phyloP scores from a whole-genome alignment of 495 filamentous ascomycete genomes.

The Xylona heveae region DNA sequence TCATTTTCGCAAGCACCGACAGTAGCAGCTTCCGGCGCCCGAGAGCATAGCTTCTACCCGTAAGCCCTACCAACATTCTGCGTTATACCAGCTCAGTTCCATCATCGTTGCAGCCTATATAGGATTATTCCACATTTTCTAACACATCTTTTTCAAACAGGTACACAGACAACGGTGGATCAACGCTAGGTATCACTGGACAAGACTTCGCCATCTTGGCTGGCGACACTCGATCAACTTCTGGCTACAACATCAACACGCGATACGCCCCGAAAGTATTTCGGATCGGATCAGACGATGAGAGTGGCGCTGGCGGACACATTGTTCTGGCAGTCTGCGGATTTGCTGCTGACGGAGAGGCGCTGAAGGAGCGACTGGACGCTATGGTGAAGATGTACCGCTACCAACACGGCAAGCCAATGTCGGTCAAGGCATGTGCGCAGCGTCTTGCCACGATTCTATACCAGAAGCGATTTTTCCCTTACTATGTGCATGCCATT shows the following conservation, averaged over 20 bases:
- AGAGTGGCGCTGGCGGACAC: slow-evolving; percentile 59
- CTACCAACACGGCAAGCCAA: slow-evolving; percentile 82
- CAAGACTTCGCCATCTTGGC: slow-evolving; percentile 87
- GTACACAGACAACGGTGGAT: slow-evolving; percentile 95
- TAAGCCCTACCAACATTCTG: slow-evolving; percentile 20
- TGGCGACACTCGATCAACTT: slow-evolving; percentile 84
- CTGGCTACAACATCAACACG: slow-evolving; percentile 96
- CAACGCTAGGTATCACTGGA: slow-evolving; percentile 85
- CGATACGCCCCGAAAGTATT: slow-evolving; percentile 87
- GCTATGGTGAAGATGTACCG: slow-evolving; percentile 91
- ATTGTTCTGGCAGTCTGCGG: slow-evolving; percentile 86
- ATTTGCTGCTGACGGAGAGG: slow-evolving; percentile 82
- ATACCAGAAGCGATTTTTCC: slow-evolving; percentile 95
- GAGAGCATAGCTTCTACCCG: slow-evolving; percentile 86
- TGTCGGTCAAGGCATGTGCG: slow-evolving; percentile 82
- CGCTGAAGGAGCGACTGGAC: slow-evolving; percentile 75
- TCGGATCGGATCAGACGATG: slow-evolving; percentile 80
- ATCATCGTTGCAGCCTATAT: neutral
- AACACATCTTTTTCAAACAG: no score
- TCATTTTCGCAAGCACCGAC: slow-evolving; percentile 32
- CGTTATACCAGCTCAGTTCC: slow-evolving; percentile 1
- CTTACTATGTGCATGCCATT: slow-evolving; percentile 88
- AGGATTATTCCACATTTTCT: slow-evolving; percentile 9
- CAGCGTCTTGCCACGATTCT: slow-evolving; percentile 84
- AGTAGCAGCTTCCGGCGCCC: slow-evolving; percentile 23